These are phyloP conservation scores for Lentinula detonsa DNA, from an alignment of 768 basidiomycete species.

Conservation along the genomic window DNA sequence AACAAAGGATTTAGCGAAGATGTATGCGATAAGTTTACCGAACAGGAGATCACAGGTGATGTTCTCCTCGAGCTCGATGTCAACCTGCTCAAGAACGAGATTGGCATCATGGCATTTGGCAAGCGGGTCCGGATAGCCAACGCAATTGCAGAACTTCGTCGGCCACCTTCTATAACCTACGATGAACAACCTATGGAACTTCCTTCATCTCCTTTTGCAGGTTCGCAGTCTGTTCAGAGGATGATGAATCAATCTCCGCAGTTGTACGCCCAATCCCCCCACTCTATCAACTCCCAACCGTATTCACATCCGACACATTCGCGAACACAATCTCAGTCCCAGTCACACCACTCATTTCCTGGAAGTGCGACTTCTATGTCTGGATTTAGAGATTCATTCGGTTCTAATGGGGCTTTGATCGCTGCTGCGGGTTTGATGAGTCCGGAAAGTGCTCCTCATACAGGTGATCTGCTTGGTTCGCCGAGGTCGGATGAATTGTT, in stretches of 20 bases:
- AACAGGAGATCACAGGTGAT: slow-evolving; percentile 98
- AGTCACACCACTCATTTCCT: slow-evolving; percentile 40
- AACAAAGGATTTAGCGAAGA: slow-evolving; percentile 79
- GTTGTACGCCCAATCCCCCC: slow-evolving; percentile 6
- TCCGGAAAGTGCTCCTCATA: slow-evolving; percentile 14
- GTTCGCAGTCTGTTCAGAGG: neutral
- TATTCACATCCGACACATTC: slow-evolving; percentile 22
- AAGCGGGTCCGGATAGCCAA: slow-evolving; percentile 92
- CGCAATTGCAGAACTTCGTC: slow-evolving; percentile 82
- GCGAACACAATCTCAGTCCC: slow-evolving; percentile 34
- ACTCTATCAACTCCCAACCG: slow-evolving; percentile 4
- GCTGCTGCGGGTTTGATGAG: slow-evolving; percentile 19
- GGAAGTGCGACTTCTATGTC: slow-evolving; percentile 16
- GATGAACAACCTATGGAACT: slow-evolving; percentile 31
- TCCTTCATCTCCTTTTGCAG: slow-evolving; percentile 20
- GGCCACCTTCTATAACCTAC: slow-evolving; percentile 42
- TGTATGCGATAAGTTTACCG: slow-evolving; percentile 86
- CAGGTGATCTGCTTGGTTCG: slow-evolving; percentile 9
- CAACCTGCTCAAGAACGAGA: slow-evolving; percentile 85
- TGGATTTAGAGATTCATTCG: slow-evolving; percentile 1
- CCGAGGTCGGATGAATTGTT: neutral
- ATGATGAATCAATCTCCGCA: slow-evolving; percentile 11
- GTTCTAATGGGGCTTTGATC: slow-evolving; percentile 11
- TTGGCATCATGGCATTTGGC: slow-evolving; percentile 91
- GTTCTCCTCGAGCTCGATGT: slow-evolving; percentile 92